Base-by-base conservation (phyloP, 371 early-diverging fungal genomes). In the Mortierella sp. region DNA sequence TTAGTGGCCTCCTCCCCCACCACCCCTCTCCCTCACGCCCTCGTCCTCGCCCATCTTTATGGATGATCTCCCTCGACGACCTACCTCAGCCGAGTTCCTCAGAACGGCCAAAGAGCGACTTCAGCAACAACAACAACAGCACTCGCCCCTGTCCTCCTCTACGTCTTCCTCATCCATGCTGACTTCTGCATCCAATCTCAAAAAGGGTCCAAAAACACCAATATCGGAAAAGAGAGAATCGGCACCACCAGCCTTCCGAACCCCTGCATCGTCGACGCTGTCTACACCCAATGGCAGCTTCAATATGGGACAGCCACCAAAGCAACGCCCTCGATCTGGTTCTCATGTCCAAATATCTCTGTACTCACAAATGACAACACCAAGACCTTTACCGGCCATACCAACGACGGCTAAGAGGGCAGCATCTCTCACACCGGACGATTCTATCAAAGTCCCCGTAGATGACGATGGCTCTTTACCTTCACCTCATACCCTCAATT, bases 361-460 rank as follows among this genome's bases (percentile, higher is more conserved):
- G n/a, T 71, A 52, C 63, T 68, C 68, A 5, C 71, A 50, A 4
- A 24, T 64, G 2, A 26, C 47, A 19, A 31, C 64, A 16, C 68
- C 26, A 7, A 70, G 71, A 22, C 79, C 79, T 6, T 67, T 79
- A 4, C 76, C 79, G 29, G 55, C 74, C 11, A n/a, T 69, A 24
- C 79, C 79, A 6, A 37, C 44, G 22, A 4, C 64, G 10, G 2
- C 47, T 0, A n/a, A 22, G 50, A 50, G 50, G 50, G 13, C 64
- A n/a, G 24, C 43, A 10, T 41, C 39, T 2, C 13, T 44, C 22
- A 44, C 73, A 16, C 47, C 58, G 1, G 72, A 71, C 9, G 68
- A 79, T 7, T 41, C 64, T 19, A 68, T 75, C 39, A 79, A 79
- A 58, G 79, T 75, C n/a, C 76, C 68, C 2, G 72, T 79, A 4